Conservation (phyloP, 2,329 filamentous ascomycete genomes). For the Aspergillus sp. region DNA sequence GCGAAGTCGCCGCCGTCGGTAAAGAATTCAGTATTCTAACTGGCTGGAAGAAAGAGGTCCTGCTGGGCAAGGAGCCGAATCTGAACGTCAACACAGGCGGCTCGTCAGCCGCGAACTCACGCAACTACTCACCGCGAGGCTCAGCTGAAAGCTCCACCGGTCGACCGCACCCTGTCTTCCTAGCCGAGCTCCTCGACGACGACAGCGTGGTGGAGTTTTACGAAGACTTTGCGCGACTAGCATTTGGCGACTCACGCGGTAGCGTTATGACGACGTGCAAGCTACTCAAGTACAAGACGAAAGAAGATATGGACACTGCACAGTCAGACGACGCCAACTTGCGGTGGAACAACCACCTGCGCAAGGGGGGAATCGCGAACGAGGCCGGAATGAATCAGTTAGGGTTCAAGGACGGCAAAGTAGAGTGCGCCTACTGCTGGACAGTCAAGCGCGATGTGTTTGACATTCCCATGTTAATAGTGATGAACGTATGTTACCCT, state of each 20-base stretch:
- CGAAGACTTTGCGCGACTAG: constrained; percentile 89
- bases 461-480: constrained; percentile 97
- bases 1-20: constrained; percentile 92
- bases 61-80: constrained; percentile 86
- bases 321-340: constrained; percentile 55
- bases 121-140: constrained; percentile 55
- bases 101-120: constrained; percentile 49
- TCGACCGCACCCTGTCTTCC: constrained; percentile 77
- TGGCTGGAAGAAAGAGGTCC: constrained; percentile 87
- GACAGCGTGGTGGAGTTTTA: constrained; percentile 94
- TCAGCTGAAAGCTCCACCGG: constrained; percentile 46
- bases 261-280: constrained; percentile 83
- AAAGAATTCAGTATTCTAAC: constrained; percentile 97
- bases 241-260: constrained; percentile 87
- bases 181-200: constrained; percentile 91
- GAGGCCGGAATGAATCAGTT: constrained; percentile 77
- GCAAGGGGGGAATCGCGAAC: constrained; percentile 51
- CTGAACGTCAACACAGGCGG: constrained; percentile 79
- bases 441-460: constrained; percentile 96
- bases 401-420: constrained; percentile 81
- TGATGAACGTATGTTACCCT: constrained; percentile 84
- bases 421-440: constrained; percentile 96
- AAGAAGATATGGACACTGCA: constrained; percentile 57
- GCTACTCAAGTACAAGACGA: constrained; percentile 85
- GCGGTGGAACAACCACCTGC: constrained; percentile 48